phyloP scores from a whole-genome alignment of 2,329 filamentous ascomycete genomes.

The Trichoderma sp. region DNA sequence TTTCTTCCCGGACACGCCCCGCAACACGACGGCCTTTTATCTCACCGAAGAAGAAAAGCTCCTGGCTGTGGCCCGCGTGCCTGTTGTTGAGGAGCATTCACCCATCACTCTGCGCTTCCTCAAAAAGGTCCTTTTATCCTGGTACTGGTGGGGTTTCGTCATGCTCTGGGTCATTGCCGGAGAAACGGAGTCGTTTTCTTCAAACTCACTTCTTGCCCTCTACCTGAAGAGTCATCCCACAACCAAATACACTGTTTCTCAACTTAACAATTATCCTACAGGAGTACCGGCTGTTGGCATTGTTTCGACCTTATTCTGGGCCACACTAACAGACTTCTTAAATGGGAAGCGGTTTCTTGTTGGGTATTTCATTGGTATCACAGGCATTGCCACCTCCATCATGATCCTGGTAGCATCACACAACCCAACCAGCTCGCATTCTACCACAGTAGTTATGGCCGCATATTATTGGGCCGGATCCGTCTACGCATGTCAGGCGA shows the following conservation, averaged over 20 bases:
- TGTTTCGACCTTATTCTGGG: constrained; percentile 64
- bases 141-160: constrained; percentile 65
- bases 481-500: constrained; percentile 70
- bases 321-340: constrained; percentile 63
- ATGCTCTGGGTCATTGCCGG: constrained; percentile 67
- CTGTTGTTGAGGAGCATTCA: constrained; percentile 37
- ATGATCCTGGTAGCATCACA: constrained; percentile 57
- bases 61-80: constrained; percentile 43
- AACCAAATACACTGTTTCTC: constrained; percentile 42
- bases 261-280: constrained; percentile 56
- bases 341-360: constrained; percentile 63
- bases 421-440: constrained; percentile 35
- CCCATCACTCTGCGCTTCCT: constrained; percentile 49
- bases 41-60: constrained; percentile 45
- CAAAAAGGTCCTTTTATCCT: constrained; percentile 54
- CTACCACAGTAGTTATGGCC: constrained; percentile 55
- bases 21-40: constrained; percentile 43
- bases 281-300: constrained; percentile 57
- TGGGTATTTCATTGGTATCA: constrained; percentile 64
- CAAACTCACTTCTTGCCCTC: constrained; percentile 55
- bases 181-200: constrained; percentile 67
- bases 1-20: constrained; percentile 42
- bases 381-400: constrained; percentile 58
- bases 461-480: constrained; percentile 69
- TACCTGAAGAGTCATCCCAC: constrained; percentile 49